A percentile compares a stretch with the other conserved stretches of the same genome.
Conservation (phyloP, 768 basidiomycete species). For the Lentinus tigrinus region DNA sequence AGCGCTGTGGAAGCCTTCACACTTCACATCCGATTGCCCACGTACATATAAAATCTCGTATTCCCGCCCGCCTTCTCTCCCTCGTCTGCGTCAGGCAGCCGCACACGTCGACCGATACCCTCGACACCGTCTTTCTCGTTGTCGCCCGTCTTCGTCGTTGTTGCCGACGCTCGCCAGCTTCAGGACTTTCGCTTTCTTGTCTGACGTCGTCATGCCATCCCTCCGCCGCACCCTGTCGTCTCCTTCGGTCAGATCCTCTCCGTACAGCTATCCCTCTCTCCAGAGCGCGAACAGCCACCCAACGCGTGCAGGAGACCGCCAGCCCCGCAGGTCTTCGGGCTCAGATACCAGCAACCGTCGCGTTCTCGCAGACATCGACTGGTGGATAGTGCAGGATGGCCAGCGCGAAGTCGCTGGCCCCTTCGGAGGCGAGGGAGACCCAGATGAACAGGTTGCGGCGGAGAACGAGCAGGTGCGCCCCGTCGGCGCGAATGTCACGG, state of each 20-base stretch:
- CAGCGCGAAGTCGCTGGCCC: slow-evolving; percentile 48
- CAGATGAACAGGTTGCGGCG: slow-evolving; percentile 38
- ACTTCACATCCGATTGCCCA: slow-evolving; percentile 28
- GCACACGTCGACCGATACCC: slow-evolving; percentile 23
- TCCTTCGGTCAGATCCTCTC: slow-evolving; percentile 65
- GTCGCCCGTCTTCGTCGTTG: slow-evolving; percentile 7
- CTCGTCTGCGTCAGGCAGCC: slow-evolving; percentile 17
- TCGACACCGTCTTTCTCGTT: slow-evolving; percentile 12
- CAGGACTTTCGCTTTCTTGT: slow-evolving; percentile 25
- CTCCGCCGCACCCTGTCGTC: slow-evolving; percentile 77
- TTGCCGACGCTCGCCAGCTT: neutral
- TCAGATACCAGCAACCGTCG: slow-evolving; percentile 64
- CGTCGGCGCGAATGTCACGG: slow-evolving; percentile 20
- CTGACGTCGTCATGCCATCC: slow-evolving; percentile 64
- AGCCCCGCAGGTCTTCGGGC: slow-evolving; percentile 60
- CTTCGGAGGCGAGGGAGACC: slow-evolving; percentile 37
- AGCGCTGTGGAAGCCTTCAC: slow-evolving; percentile 13
- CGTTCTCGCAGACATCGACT: slow-evolving; percentile 84
- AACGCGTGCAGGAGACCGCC: slow-evolving; percentile 36
- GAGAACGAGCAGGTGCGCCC: slow-evolving; percentile 25
- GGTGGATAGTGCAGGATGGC: slow-evolving; percentile 79
- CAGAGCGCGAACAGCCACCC: slow-evolving; percentile 27
- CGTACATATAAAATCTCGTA: slow-evolving; percentile 23
- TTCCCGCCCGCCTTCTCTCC: slow-evolving; percentile 10
- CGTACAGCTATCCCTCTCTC: slow-evolving; percentile 49